Evolutionary conservation across 306 rosid genomes (phyloP).

Genomic region (Dryas octopetala): DNA sequence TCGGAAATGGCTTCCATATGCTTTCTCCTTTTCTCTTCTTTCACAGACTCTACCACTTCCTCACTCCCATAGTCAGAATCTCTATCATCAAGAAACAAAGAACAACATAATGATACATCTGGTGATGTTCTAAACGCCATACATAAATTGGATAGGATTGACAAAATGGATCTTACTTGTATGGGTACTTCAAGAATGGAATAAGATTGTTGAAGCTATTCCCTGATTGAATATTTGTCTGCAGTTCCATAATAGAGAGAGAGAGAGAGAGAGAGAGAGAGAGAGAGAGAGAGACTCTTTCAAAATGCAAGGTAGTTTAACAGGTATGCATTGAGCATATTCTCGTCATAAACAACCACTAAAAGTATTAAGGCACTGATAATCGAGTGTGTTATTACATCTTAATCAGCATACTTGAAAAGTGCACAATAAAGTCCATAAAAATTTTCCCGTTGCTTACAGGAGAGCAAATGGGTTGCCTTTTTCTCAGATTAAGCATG

Average conservation of each 20-base stretch:
- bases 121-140: constrained; percentile 13
- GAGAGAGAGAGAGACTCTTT: too few species aligned
- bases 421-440: background rate
- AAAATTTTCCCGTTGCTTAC: background rate
- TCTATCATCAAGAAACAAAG: constrained; percentile 37
- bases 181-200: constrained; percentile 79
- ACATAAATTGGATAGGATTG: constrained; percentile 15
- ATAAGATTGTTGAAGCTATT: constrained; percentile 73
- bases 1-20: constrained; percentile 82
- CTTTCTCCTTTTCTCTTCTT: constrained; percentile 75
- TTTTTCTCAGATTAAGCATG: background rate
- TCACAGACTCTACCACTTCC: constrained; percentile 49
- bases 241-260: constrained; percentile 31
- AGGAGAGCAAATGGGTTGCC: background rate
- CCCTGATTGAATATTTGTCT: constrained; percentile 67
- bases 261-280: constrained; percentile 12
- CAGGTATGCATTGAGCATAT: background rate
- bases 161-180: constrained; percentile 52
- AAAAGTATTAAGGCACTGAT: background rate
- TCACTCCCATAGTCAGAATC: constrained; percentile 64
- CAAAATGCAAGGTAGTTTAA: background rate
- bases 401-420: background rate
- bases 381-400: background rate
- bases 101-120: constrained; percentile 16
- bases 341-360: background rate